phyloP scores from a whole-genome alignment of 371 early-diverging fungal species.

The Mucor mucedo region DNA sequence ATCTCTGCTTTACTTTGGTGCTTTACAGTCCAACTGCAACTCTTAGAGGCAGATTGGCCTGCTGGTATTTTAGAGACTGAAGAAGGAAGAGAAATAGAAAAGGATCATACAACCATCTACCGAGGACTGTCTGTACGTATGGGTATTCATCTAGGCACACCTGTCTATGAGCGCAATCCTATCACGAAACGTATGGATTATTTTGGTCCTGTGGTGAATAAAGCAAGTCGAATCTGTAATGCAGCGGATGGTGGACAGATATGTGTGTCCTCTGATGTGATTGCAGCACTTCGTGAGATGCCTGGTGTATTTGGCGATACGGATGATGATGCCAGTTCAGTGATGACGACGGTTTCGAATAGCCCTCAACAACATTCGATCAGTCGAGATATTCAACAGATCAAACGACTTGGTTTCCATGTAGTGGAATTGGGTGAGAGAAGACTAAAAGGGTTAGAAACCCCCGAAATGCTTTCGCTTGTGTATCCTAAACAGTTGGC shows the following conservation, averaged over 20 bases:
- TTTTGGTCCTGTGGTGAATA: slow-evolving; percentile 94
- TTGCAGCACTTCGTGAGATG: slow-evolving; percentile 55
- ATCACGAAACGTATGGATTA: slow-evolving; percentile 95
- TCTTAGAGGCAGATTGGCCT: slow-evolving; percentile 92
- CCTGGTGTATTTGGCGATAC: slow-evolving; percentile 36
- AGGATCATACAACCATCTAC: slow-evolving; percentile 69
- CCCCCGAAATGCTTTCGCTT: slow-evolving; percentile 82
- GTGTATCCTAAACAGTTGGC: slow-evolving; percentile 69
- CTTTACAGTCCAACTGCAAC: slow-evolving; percentile 83
- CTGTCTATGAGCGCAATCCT: slow-evolving; percentile 91
- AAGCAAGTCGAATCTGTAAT: slow-evolving; percentile 85
- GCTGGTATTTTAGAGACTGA: slow-evolving; percentile 81
- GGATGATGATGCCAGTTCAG: slow-evolving; percentile 30
- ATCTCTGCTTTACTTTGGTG: slow-evolving; percentile 91
- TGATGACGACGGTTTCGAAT: not conserved
- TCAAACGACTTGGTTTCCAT: slow-evolving; percentile 75
- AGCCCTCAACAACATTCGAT: slow-evolving; percentile 31
- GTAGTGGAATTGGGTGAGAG: slow-evolving; percentile 80
- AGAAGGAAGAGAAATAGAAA: slow-evolving; percentile 81
- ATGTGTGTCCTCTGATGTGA: slow-evolving; percentile 70
- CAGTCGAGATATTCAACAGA: slow-evolving; percentile 63
- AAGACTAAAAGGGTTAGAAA: slow-evolving; percentile 89
- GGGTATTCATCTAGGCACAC: slow-evolving; percentile 94
- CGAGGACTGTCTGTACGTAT: slow-evolving; percentile 92
- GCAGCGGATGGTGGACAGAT: slow-evolving; percentile 95